These are phyloP conservation scores for Cercospora brassicicola DNA, from an alignment of 2,329 filamentous ascomycete genomes.

Conservation along the genomic window DNA sequence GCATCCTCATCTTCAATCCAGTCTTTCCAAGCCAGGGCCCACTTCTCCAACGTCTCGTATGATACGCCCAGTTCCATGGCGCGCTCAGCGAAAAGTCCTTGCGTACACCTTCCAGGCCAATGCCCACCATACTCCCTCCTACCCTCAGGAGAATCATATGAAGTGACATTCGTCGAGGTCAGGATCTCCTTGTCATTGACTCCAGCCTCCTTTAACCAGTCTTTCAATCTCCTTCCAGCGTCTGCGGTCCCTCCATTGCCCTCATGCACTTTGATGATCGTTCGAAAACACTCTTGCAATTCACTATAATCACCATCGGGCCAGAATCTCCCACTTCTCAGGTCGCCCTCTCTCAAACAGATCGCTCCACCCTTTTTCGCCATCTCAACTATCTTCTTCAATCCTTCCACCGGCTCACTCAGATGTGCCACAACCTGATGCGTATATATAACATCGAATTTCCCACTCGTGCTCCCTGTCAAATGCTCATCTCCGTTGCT, in stretches of 20 bases:
- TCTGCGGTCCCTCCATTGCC: constrained; percentile 21
- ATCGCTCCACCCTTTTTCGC: constrained; percentile 17
- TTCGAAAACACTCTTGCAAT: constrained; percentile 25
- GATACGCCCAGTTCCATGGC: constrained; percentile 24
- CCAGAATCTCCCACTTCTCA: constrained; percentile 23
- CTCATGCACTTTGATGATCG: constrained; percentile 21
- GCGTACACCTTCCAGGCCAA: constrained; percentile 29
- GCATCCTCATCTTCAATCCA: constrained; percentile 27
- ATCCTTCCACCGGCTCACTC: constrained; percentile 44
- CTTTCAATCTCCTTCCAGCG: constrained; percentile 19
- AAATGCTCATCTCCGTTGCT: not conserved
- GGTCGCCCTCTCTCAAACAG: constrained; percentile 28
- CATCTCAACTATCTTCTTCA: constrained; percentile 18
- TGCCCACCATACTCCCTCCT: constrained; percentile 26
- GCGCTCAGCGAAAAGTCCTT: constrained; percentile 24
- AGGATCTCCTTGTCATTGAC: constrained; percentile 5
- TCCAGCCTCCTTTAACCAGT: constrained; percentile 20
- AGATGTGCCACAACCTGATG: constrained; percentile 61
- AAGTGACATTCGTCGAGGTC: constrained; percentile 16
- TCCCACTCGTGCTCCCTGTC: constrained; percentile 49
- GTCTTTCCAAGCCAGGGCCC: constrained; percentile 26
- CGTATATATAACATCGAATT: constrained; percentile 75
- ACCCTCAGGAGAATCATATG: constrained; percentile 19
- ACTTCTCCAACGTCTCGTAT: constrained; percentile 19
- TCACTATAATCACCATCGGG: constrained; percentile 6